A percentile compares a stretch with the other conserved stretches of the same genome.
Evolutionary conservation across 2,329 filamentous ascomycete species (phyloP).

Genomic region (Plenodomus biglobosus): DNA sequence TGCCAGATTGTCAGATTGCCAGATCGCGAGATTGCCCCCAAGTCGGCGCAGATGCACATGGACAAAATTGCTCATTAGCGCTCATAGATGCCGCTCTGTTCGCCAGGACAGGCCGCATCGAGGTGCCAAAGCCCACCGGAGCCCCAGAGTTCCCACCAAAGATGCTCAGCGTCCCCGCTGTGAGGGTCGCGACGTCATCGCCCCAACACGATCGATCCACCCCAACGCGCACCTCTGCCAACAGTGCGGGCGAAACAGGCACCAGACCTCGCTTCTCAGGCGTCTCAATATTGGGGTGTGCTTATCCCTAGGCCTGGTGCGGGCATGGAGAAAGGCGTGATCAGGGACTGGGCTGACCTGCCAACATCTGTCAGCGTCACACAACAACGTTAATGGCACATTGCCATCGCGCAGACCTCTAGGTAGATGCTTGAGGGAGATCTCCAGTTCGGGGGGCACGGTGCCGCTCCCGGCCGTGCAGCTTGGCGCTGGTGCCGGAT

Average conservation of each 20-base stretch:
- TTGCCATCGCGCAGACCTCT: no score
- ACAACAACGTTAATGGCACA: no score
- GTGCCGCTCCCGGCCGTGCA: no score
- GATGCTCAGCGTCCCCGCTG: not conserved
- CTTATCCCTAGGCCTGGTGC: not conserved
- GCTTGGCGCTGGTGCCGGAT: conserved; percentile 7
- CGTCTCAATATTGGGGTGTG: not conserved
- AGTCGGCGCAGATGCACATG: not conserved
- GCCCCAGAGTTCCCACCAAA: not conserved
- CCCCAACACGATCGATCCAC: not conserved
- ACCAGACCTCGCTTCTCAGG: no score
- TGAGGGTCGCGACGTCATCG: not conserved
- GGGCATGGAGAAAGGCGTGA: no score
- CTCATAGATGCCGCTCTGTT: not conserved
- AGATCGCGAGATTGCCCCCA: not conserved
- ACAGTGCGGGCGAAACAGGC: not conserved
- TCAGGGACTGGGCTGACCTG: no score
- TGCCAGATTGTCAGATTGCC: not conserved
- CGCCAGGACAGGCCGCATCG: not conserved
- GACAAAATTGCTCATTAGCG: not conserved
- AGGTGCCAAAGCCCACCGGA: not conserved
- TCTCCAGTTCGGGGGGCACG: no score
- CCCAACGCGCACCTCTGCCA: not conserved
- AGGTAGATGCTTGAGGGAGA: not conserved
- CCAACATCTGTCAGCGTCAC: no score